phyloP scores from a whole-genome alignment of 139 green algal genomes.

The Limnomonas spitsbergensis region DNA sequence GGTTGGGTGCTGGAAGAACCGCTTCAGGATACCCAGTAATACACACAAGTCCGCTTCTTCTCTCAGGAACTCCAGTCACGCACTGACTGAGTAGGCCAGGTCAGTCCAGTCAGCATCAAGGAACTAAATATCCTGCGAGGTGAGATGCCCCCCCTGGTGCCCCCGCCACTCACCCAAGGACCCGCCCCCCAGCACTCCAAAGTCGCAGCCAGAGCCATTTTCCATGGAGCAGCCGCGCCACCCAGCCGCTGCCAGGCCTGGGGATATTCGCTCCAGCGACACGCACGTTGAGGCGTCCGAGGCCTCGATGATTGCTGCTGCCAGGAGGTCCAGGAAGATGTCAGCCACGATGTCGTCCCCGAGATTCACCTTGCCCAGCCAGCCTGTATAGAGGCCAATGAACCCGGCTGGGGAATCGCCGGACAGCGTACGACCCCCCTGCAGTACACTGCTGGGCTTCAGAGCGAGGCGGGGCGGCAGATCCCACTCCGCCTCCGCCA shows the following conservation, averaged over 20 bases:
- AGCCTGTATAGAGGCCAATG: constrained; percentile 9
- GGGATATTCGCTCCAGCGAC: background rate
- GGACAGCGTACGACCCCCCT: too few relatives aligned
- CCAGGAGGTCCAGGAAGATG: constrained; percentile 13
- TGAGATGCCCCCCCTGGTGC: too few relatives aligned
- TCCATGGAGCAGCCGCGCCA: background rate
- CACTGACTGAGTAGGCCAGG: too few relatives aligned
- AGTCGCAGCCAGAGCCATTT: background rate
- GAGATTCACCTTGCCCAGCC: background rate
- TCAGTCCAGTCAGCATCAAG: too few relatives aligned
- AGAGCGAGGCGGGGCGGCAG: background rate
- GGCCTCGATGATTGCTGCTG: constrained; percentile 2
- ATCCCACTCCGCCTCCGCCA: background rate
- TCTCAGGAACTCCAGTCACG: too few relatives aligned
- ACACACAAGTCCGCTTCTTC: too few relatives aligned
- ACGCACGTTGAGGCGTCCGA: background rate
- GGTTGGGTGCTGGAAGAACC: too few relatives aligned
- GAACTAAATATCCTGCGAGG: too few relatives aligned
- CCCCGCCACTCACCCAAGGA: constrained; percentile 7
- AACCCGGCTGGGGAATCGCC: background rate
- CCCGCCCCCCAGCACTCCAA: constrained; percentile 5
- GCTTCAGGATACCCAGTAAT: too few relatives aligned
- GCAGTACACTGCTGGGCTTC: too few relatives aligned
- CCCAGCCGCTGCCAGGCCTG: background rate
- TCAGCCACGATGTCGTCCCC: constrained; percentile 15